Evolutionary conservation across 768 basidiomycete species (phyloP), one percentile per base, ranked within the genome.

Genomic region (Amanita thiersii): DNA sequence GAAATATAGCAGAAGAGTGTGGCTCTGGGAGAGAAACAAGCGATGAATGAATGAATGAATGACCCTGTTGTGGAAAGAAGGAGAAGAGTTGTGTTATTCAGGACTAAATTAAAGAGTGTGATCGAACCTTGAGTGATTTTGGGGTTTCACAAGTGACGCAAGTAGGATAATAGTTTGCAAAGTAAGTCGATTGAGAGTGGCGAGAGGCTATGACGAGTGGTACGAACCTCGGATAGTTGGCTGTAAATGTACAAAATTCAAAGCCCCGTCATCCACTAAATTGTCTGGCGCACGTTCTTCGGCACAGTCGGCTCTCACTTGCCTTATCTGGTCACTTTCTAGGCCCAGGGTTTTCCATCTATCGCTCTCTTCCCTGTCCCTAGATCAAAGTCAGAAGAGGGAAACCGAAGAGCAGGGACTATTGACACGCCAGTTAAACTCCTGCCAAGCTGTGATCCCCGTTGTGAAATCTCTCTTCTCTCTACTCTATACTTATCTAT

Each of bases 221-320:
- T 9, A 30, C 29, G 29, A 30, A 30, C 29, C 9, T 9, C 9
- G 29, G 9, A 9, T 9, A 14, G 29, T 9, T 9, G 29, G 29
- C 29, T 30, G 9, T 9, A 9, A 30, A 30, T 30, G 29, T 30
- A 30, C 35, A 11, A 48, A 47, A 49, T 51, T 46, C 45, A 47
- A 47, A 34, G 23, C 15, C 2, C 10, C 38, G 38, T 40, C 54
- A 51, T 50, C 50, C 54, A 53, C 51, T 52, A 52, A 59, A 54
- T 51, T 29, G 24, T 39, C 43, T 50, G 62, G 68, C 73, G 72
- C 71, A 75, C 73, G 73, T 75, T 73, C 64, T 52, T 73, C 70
- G 69, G 68, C 62, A 53, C 38, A 38, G 46, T 20, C 50, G 49
- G 56, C 47, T 44, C 38, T 39, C 37, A 47, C 9, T 37, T 50